Evolutionary conservation across 352 stramenopile genomes (phyloP), one percentile per base, ranked within the genome.

Genomic region (Globisporangium nunn): DNA sequence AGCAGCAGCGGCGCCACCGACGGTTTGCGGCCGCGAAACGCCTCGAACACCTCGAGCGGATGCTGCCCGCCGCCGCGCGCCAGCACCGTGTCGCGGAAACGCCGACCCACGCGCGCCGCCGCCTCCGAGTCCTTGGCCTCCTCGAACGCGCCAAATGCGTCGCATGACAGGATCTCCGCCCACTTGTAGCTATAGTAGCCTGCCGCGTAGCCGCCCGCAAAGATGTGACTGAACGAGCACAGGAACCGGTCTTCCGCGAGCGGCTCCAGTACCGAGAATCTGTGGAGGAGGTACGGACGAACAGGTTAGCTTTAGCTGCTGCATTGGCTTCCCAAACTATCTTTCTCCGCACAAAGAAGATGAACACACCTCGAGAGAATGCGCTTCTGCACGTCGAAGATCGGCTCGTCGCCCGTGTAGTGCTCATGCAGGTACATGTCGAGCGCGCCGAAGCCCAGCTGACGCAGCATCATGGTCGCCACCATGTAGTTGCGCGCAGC

Each of bases 161-260:
- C 96, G 31, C 96, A 97, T 57, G 80, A 94, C 78, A 99, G 88
- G 45, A 99, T 95, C 75, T 99, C 96, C 12, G 96, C 96, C 93
- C 96, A 99, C 66, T 98, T 98, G 74, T 93, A 93, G 71, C 84
- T 92, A 75, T 98, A 98, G 72, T 98, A 99, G 29, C 96, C 96
- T 7, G 96, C 95, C n/a, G 93, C 85, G 68, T 99, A 99, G 39
- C 96, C 96, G 2, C 96, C 96, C 0, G 93, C 97, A 69, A 99
- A 99, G 61, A 99, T 99, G 72, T 99, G 97, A 33, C 72, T 82
- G 71, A 99, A 99, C 39, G 90, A 93, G 68, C 96, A 98, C n/a
- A 99, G 75, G 72, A 99, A 99, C 39, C 95, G 78, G 74, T 99
- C 96, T 59, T 98, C 93, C 43, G 78, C 63, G 4, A 99, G 76